phyloP scores from a whole-genome alignment of 75 land plant genomes.

The Larix kaempferi region DNA sequence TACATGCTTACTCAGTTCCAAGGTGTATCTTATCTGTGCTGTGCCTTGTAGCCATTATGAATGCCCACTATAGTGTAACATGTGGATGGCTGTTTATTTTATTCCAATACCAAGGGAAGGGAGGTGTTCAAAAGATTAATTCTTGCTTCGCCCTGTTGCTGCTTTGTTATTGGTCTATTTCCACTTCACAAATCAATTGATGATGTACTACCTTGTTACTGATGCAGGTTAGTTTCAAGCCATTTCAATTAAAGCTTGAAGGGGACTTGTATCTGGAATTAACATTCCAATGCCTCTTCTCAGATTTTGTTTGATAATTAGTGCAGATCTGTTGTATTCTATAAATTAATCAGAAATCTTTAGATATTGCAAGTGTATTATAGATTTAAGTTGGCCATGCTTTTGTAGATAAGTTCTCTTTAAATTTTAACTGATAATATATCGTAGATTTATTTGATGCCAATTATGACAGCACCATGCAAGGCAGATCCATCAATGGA shows the following conservation, averaged over 20 bases:
- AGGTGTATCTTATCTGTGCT: background rate
- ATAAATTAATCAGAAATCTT: background rate
- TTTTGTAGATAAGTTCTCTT: too few relatives aligned
- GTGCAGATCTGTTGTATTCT: slow-evolving; percentile 1
- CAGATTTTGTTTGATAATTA: slow-evolving; percentile 11
- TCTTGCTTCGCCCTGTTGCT: background rate
- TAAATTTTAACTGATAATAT: too few relatives aligned
- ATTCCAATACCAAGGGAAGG: background rate
- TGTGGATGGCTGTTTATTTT: background rate
- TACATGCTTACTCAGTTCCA: background rate
- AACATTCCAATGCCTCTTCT: background rate
- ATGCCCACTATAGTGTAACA: background rate
- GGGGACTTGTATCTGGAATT: slow-evolving; percentile 5
- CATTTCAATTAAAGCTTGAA: slow-evolving; percentile 1
- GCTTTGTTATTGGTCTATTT: background rate
- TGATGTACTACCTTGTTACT: background rate
- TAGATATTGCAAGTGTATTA: background rate
- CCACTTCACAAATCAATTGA: background rate
- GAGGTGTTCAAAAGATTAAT: background rate
- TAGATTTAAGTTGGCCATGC: too few relatives aligned
- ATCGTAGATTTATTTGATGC: too few relatives aligned
- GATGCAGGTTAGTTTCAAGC: background rate
- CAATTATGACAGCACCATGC: too few relatives aligned
- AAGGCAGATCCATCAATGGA: too few relatives aligned
- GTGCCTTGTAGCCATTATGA: background rate